Evolutionary conservation across 129 eudicot genomes (phyloP), one percentile per base, ranked within the genome.

Genomic region (Apium graveolens): DNA sequence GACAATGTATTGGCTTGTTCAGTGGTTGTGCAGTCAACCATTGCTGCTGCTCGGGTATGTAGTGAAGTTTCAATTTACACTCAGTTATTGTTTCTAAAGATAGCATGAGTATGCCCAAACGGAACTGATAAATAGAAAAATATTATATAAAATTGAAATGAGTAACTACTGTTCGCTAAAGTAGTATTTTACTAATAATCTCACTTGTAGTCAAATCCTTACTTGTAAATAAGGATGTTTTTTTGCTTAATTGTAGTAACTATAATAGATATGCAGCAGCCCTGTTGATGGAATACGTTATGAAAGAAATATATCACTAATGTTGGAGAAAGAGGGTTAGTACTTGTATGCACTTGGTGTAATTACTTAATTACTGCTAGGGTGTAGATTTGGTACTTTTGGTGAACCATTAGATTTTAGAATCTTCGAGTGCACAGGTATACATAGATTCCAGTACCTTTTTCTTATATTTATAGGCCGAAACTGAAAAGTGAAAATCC

Each of bases 1-100:
- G 96, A 96, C 86, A 96, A 96, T 85, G 82, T 96, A 80, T 66
- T 96, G 85, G 99, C 99, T 66, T 86, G 87, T 83, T 86, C 95
- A 17, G 99, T 86, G 68, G 99, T 96, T 85, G 97, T 92, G 79
- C 87, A 86, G 70, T 90, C 99, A 48, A 92, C 97, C 46, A 71
- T 92, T 83, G 86, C 96, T 66, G 73, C 85, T 70, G 91, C 96
- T 74, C 79, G 74, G 89, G 99, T 95, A 87, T 70, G 90, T 79
- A 83, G 81, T 80, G 75, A 41, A 32, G 69, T 37, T 76, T 55
- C 73, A 43, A 13, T 75, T 12, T 32, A 27, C 37, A 39, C 0
- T 16, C 45, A 10, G 41, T 63, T 42, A 38, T 13, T 77, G 60
- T 16, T 77, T 41, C 4, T 42, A 38, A 38, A 57, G 70, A 63